These are phyloP conservation scores for Elsinoe necatrix DNA, from an alignment of 2,329 filamentous ascomycete genomes.

Conservation along the genomic window DNA sequence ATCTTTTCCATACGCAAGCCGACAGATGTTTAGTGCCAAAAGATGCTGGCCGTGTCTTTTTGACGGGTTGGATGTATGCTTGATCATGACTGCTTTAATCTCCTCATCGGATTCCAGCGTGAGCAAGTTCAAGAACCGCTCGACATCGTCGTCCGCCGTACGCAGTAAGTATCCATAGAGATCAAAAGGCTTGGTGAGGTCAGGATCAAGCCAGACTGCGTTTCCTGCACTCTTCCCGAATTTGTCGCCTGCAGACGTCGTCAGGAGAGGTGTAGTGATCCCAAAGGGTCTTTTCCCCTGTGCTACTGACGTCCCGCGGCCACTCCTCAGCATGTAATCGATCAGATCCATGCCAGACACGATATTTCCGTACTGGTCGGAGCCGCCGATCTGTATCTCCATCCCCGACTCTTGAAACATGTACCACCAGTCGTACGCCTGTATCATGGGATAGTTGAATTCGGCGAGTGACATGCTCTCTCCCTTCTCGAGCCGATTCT, in stretches of 20 bases:
- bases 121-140: slow-evolving; percentile 75
- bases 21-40: slow-evolving; percentile 73
- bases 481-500: slow-evolving; percentile 70
- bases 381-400: slow-evolving; percentile 85
- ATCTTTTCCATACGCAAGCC: slow-evolving; percentile 63
- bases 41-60: slow-evolving; percentile 72
- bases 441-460: slow-evolving; percentile 85
- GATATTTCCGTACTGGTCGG: slow-evolving; percentile 96
- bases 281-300: slow-evolving; percentile 54
- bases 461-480: slow-evolving; percentile 93
- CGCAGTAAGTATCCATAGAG: slow-evolving; percentile 85
- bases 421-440: slow-evolving; percentile 95
- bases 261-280: slow-evolving; percentile 84
- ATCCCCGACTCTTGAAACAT: slow-evolving; percentile 62
- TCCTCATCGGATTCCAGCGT: slow-evolving; percentile 69
- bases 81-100: slow-evolving; percentile 59
- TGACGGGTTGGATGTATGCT: slow-evolving; percentile 59
- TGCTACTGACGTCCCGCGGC: slow-evolving; percentile 17
- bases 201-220: slow-evolving; percentile 80
- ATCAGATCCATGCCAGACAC: slow-evolving; percentile 79
- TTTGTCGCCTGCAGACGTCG: slow-evolving; percentile 75
- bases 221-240: slow-evolving; percentile 94
- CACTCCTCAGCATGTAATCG: slow-evolving; percentile 50
- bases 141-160: slow-evolving; percentile 71
- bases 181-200: slow-evolving; percentile 74